phyloP scores from a whole-genome alignment of 2,329 filamentous ascomycete genomes.

The Bipolaris gigantea region DNA sequence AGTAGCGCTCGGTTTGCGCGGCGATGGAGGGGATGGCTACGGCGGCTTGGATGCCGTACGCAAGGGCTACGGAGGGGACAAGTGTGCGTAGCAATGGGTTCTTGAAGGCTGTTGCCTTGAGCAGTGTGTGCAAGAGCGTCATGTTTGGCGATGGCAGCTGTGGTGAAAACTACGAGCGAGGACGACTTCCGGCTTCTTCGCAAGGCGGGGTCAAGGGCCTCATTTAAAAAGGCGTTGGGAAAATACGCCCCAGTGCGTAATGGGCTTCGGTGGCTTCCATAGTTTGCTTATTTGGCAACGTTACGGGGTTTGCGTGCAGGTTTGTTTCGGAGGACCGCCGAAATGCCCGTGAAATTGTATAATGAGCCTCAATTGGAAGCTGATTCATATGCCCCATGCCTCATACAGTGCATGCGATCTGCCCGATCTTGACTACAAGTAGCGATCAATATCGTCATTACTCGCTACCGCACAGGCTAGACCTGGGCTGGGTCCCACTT shows the following conservation, averaged over 20 bases:
- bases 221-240: too few relatives aligned
- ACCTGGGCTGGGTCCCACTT: slow-evolving; percentile 2
- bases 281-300: too few relatives aligned
- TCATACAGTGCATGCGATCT: slow-evolving; percentile 14
- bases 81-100: slow-evolving; percentile 65
- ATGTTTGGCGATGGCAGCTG: slow-evolving; percentile 23
- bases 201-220: too few relatives aligned
- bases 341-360: too few relatives aligned
- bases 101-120: slow-evolving; percentile 63
- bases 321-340: too few relatives aligned
- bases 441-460: slow-evolving; percentile 36
- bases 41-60: slow-evolving; percentile 64
- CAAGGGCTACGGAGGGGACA: slow-evolving; percentile 63
- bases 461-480: slow-evolving; percentile 3
- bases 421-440: slow-evolving; percentile 22
- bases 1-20: slow-evolving; percentile 66
- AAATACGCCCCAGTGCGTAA: too few relatives aligned
- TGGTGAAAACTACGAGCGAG: too few relatives aligned
- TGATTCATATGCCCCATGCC: too few relatives aligned
- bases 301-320: too few relatives aligned
- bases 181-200: too few relatives aligned
- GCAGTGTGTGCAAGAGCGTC: slow-evolving; percentile 52
- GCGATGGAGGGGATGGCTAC: slow-evolving; percentile 65
- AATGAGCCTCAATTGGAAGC: too few relatives aligned
- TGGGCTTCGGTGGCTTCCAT: too few relatives aligned